Evolutionary conservation across 208 protist species (phyloP).

Genomic region (Leishmania martiniquensis): DNA sequence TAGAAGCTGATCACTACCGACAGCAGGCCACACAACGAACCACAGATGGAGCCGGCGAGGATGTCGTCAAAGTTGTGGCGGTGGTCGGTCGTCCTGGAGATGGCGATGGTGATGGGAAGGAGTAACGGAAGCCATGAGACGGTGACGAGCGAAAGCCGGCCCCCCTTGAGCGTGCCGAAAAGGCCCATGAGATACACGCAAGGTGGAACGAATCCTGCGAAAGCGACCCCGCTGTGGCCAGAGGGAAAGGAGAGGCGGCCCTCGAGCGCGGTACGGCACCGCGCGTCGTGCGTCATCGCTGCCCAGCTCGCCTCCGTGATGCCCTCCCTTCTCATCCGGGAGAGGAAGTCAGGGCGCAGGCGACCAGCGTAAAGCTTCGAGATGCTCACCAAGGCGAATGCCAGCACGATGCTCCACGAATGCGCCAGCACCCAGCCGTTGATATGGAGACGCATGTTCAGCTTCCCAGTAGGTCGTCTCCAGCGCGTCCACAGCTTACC

Average conservation of each 20-base stretch:
- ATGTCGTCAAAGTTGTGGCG: conserved; percentile 90
- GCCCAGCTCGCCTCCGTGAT: conserved; percentile 40
- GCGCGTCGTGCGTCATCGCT: conserved; percentile 22
- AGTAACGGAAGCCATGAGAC: conserved; percentile 57
- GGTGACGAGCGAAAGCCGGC: conserved; percentile 44
- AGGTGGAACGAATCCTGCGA: conserved; percentile 69
- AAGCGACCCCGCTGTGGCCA: conserved; percentile 86
- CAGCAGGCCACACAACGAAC: conserved; percentile 43
- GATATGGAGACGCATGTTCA: conserved; percentile 36
- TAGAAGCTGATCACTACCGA: conserved; percentile 39
- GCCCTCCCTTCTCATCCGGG: conserved; percentile 40
- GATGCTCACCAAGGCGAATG: conserved; percentile 52
- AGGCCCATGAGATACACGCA: conserved; percentile 76
- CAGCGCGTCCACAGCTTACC: conserved; percentile 35
- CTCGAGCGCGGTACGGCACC: conserved; percentile 60
- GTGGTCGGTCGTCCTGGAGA: conserved; percentile 81
- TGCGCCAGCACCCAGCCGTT: conserved; percentile 66
- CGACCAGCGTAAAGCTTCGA: conserved; percentile 83
- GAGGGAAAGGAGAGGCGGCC: conserved; percentile 90
- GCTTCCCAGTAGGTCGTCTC: conserved; percentile 21
- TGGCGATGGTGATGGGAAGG: conserved; percentile 59
- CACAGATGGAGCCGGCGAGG: conserved; percentile 66
- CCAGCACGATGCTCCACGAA: conserved; percentile 42
- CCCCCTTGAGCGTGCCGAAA: conserved; percentile 44
- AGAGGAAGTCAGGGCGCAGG: conserved; percentile 88